Base-by-base conservation (phyloP, 305 asterid genomes). In the Fraxinus sp. region DNA sequence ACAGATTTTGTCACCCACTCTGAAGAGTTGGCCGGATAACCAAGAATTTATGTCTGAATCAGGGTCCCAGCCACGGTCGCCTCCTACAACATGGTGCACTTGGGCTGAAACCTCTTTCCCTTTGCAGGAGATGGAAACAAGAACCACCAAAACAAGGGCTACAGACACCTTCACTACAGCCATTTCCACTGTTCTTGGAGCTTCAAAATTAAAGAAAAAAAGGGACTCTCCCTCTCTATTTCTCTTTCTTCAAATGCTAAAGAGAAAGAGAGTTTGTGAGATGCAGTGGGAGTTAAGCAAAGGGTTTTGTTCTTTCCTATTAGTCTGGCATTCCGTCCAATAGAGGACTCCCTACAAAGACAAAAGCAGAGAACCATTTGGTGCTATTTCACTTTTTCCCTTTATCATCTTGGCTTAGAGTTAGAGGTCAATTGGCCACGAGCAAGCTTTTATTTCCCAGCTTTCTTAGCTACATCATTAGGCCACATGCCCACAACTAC, bases 1-100 rank as follows among this genome's bases (percentile, higher is more conserved):
- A 95, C 98, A 89, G 24, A 95, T 66, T 84, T 87, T 89, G 89
- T 95, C 99, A 11, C 98, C 98, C 68, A 89, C 94, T 55, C 79
- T 86, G 90, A 94, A 94, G 77, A 85, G 85, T 80, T 97, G 92
- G 37, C 90, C 93, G 26, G 91, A 82, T 41, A 90, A 76, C 96
- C 97, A 93, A 70, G 97, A 86, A 70, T 2, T 22, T 84, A 88
- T 57, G 85, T 94, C 89, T 28, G 87, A 84, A 22, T 85, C 83
- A 18, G 92, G 87, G 33, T 87, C 90, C 97, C 93, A 91, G 2
- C 93, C 93, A 30, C 72, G 57, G 30, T 85, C 95, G 11, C 82
- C 94, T 77, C 92, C 95, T 14, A 87, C 91, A 70, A 93, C 89
- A 87, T 94, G 98, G 85, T 92, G 97, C 74, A 89, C 92, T 74